A percentile compares a stretch with the other conserved stretches of the same genome.
phyloP scores from a whole-genome alignment of 208 protist genomes.

The Leishmania lainsoni region DNA sequence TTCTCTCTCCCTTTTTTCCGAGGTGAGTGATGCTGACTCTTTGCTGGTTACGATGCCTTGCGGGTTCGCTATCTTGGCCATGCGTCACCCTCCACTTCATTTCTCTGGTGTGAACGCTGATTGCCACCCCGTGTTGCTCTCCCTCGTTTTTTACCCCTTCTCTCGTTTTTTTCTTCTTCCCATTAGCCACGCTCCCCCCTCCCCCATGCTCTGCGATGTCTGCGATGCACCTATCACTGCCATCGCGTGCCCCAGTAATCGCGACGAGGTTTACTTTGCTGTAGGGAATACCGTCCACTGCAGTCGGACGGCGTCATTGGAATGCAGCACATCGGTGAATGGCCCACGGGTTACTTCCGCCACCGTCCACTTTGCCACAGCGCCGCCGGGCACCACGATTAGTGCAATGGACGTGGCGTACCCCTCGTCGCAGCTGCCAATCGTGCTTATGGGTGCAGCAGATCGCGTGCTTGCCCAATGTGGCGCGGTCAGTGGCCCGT shows the following conservation, averaged over 20 bases:
- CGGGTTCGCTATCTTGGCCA: background rate
- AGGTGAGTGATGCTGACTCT: background rate
- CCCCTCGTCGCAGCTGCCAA: background rate
- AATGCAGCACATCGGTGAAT: background rate
- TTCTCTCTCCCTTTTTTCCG: background rate
- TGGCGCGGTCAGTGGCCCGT: background rate
- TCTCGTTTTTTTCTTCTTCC: background rate
- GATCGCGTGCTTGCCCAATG: constrained; percentile 20
- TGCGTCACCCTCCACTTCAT: background rate
- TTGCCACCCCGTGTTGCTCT: background rate
- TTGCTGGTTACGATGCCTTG: background rate
- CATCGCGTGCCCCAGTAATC: constrained; percentile 11
- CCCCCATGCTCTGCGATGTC: constrained; percentile 3
- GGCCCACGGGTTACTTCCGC: background rate
- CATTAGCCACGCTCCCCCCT: background rate
- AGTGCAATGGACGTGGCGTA: constrained; percentile 1
- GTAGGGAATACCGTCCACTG: constrained; percentile 42
- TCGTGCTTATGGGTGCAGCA: constrained; percentile 26
- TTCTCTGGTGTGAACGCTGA: background rate
- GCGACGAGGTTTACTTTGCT: constrained; percentile 35
- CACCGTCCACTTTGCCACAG: background rate
- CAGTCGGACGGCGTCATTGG: background rate
- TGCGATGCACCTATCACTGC: constrained; percentile 45
- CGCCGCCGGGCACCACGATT: constrained; percentile 19
- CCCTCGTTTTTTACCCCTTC: background rate